Conservation (phyloP, 352 stramenopile genomes). For the Phytophthora hybrid region DNA sequence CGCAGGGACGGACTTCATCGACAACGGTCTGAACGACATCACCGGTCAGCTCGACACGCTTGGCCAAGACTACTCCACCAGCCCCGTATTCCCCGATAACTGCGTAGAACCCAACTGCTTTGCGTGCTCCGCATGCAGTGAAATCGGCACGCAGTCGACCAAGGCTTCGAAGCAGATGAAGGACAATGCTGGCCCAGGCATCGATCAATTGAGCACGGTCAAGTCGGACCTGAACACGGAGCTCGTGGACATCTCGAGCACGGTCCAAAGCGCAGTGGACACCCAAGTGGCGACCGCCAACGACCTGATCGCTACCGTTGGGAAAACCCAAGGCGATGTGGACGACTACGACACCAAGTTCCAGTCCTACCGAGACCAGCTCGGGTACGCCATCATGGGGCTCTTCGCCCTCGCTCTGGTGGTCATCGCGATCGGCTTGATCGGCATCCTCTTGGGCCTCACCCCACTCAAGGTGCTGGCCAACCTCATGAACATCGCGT, state of each 20-base stretch:
- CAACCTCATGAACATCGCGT: constrained; percentile 80
- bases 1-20: constrained; percentile 54
- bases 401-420: constrained; percentile 66
- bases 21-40: constrained; percentile 43
- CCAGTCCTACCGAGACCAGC: constrained; percentile 49
- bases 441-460: constrained; percentile 72
- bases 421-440: constrained; percentile 62
- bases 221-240: constrained; percentile 43
- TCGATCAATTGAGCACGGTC: constrained; percentile 44
- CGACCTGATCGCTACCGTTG: constrained; percentile 41
- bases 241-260: constrained; percentile 49
- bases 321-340: constrained; percentile 41
- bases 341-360: constrained; percentile 46
- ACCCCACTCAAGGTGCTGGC: constrained; percentile 67
- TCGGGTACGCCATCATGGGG: constrained; percentile 53
- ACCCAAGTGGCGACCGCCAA: constrained; percentile 39
- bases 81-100: constrained; percentile 39
- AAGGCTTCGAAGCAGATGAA: constrained; percentile 45
- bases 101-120: constrained; percentile 52
- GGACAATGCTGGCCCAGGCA: constrained; percentile 43
- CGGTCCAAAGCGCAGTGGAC: constrained; percentile 52
- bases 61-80: constrained; percentile 26
- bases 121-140: constrained; percentile 39
- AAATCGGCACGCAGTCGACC: constrained; percentile 46
- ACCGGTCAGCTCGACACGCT: constrained; percentile 44